A percentile compares a stretch with the other conserved stretches of the same genome.
These are phyloP conservation scores for Pseudozyma pruni DNA, from an alignment of 1,284 basidiomycete genomes.

Conservation along the genomic window DNA sequence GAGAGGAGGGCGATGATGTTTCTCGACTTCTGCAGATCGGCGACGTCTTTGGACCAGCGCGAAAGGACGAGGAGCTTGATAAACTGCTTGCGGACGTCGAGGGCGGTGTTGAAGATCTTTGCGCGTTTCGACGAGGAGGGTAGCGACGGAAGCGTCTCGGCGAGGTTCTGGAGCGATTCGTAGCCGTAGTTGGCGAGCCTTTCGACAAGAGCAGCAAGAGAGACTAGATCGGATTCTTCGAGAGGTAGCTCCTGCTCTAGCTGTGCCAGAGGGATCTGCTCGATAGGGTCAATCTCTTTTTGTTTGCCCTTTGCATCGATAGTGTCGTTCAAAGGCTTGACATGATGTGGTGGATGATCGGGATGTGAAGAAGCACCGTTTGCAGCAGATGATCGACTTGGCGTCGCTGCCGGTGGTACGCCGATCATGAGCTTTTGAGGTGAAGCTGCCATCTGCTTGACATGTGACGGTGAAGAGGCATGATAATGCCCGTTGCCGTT, in stretches of 20 bases:
- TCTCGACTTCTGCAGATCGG: slow-evolving; percentile 53
- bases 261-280: slow-evolving; percentile 60
- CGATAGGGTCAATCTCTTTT: slow-evolving; percentile 27
- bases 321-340: not conserved
- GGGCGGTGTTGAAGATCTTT: slow-evolving; percentile 84
- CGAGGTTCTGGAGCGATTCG: slow-evolving; percentile 81
- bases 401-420: slow-evolving; percentile 40
- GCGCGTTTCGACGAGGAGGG: slow-evolving; percentile 83
- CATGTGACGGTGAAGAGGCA: slow-evolving; percentile 7
- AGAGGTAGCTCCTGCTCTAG: slow-evolving; percentile 79
- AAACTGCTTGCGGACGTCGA: slow-evolving; percentile 86
- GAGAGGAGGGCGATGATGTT: slow-evolving; percentile 61
- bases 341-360: not conserved
- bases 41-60: slow-evolving; percentile 57
- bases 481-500: slow-evolving; percentile 19
- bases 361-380: slow-evolving; percentile 5
- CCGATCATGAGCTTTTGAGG: slow-evolving; percentile 50
- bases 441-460: slow-evolving; percentile 20
- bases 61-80: slow-evolving; percentile 78
- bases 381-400: slow-evolving; percentile 4
- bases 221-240: slow-evolving; percentile 80
- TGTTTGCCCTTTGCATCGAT: slow-evolving; percentile 33
- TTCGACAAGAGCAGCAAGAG: slow-evolving; percentile 79
- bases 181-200: slow-evolving; percentile 82
- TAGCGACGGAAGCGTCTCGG: slow-evolving; percentile 88